A percentile compares a stretch with the other conserved stretches of the same genome.
Evolutionary conservation across 441 rosid genomes (phyloP).

Genomic region (Pelargonium myrrhifolium): DNA sequence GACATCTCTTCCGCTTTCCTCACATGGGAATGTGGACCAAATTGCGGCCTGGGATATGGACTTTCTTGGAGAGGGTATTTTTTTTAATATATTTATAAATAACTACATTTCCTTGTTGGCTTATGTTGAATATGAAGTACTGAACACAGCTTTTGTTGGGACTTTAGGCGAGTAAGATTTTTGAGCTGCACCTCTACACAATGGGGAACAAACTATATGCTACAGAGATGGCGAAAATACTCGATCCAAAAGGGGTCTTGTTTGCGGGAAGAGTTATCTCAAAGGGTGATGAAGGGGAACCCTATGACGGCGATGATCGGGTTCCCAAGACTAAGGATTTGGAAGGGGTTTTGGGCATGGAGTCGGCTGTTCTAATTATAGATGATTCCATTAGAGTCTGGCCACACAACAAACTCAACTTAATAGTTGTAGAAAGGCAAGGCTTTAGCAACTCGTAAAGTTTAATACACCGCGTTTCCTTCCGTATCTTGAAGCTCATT

Average conservation of each 20-base stretch:
- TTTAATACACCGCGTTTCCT: not conserved
- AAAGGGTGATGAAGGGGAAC: constrained; percentile 89
- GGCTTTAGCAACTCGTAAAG: not conserved
- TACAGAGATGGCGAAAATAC: constrained; percentile 97
- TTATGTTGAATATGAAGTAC: constrained; percentile 16
- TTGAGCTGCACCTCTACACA: constrained; percentile 90
- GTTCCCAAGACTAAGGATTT: constrained; percentile 93
- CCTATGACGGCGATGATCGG: constrained; percentile 78
- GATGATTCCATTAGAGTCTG: constrained; percentile 97
- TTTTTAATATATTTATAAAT: not conserved
- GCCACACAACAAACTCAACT: constrained; percentile 87
- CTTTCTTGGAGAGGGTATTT: constrained; percentile 76
- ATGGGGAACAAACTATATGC: constrained; percentile 99
- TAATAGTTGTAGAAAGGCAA: constrained; percentile 88
- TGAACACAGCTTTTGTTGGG: constrained; percentile 16
- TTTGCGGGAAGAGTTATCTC: constrained; percentile 95
- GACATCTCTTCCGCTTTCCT: constrained; percentile 84
- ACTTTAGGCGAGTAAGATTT: constrained; percentile 77
- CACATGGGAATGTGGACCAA: constrained; percentile 99
- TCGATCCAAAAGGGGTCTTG: constrained; percentile 77
- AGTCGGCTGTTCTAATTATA: constrained; percentile 84
- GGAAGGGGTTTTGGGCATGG: constrained; percentile 98
- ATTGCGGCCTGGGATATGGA: constrained; percentile 97
- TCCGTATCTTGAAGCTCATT: constrained; percentile 7
- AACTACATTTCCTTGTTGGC: constrained; percentile 5